These are phyloP conservation scores for Monosporascus ibericus DNA, from an alignment of 2,329 filamentous ascomycete genomes.

Conservation along the genomic window DNA sequence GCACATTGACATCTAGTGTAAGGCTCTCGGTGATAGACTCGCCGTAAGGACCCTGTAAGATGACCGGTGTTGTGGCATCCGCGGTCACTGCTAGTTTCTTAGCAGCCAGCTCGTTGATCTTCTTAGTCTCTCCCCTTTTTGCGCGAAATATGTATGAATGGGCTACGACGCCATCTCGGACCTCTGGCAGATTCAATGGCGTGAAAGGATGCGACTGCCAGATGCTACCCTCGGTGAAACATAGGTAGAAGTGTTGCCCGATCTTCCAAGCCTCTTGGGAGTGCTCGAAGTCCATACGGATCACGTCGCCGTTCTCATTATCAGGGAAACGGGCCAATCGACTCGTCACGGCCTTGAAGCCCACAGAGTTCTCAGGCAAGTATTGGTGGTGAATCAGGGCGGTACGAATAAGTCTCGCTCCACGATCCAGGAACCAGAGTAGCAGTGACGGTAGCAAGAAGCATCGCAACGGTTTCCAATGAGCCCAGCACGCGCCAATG, in stretches of 20 bases:
- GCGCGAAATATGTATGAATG: slow-evolving; percentile 55
- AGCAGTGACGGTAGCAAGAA: slow-evolving; percentile 62
- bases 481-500: slow-evolving; percentile 68
- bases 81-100: slow-evolving; percentile 26
- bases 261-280: slow-evolving; percentile 55
- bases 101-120: slow-evolving; percentile 40
- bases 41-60: slow-evolving; percentile 61
- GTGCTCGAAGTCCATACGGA: slow-evolving; percentile 61
- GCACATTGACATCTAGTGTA: slow-evolving; percentile 37
- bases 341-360: slow-evolving; percentile 50
- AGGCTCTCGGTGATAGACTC: slow-evolving; percentile 38
- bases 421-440: slow-evolving; percentile 61
- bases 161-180: slow-evolving; percentile 32
- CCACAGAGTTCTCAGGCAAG: slow-evolving; percentile 35
- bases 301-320: slow-evolving; percentile 50
- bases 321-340: slow-evolving; percentile 48
- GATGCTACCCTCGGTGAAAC: slow-evolving; percentile 58
- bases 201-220: slow-evolving; percentile 73
- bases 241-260: slow-evolving; percentile 68
- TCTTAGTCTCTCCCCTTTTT: slow-evolving; percentile 53
- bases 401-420: slow-evolving; percentile 50
- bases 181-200: slow-evolving; percentile 47
- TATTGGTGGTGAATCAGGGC: slow-evolving; percentile 56
- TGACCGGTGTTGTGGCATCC: slow-evolving; percentile 42
- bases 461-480: slow-evolving; percentile 63